These are phyloP conservation scores for Dentipellis fragilis DNA, from an alignment of 768 basidiomycete genomes.

Conservation along the genomic window DNA sequence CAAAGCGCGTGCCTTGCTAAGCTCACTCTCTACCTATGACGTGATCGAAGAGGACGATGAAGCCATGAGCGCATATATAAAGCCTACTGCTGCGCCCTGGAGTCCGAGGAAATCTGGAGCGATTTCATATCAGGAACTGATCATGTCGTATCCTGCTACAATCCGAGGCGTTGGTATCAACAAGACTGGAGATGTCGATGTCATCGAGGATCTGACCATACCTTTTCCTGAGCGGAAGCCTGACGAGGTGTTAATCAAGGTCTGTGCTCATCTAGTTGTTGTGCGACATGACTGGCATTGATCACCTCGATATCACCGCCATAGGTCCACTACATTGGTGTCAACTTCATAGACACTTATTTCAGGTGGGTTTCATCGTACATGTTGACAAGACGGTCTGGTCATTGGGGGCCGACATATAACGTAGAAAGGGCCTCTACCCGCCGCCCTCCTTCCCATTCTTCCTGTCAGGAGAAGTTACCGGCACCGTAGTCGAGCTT, in stretches of 20 bases:
- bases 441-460: constrained; percentile 47
- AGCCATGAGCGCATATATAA: too few relatives aligned
- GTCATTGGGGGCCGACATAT: neutral
- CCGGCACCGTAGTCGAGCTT: constrained; percentile 66
- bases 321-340: constrained; percentile 63
- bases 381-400: neutral
- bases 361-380: constrained; percentile 36
- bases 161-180: constrained; percentile 66
- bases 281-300: too few relatives aligned
- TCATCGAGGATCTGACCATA: constrained; percentile 53
- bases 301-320: neutral
- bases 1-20: too few relatives aligned
- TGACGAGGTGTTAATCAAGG: constrained; percentile 48
- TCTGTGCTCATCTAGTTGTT: constrained; percentile 3
- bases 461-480: constrained; percentile 66
- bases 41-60: too few relatives aligned
- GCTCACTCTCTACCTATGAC: too few relatives aligned
- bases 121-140: neutral
- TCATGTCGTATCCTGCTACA: constrained; percentile 34
- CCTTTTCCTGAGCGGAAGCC: constrained; percentile 57
- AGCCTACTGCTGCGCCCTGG: too few relatives aligned
- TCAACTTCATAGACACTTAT: constrained; percentile 88
- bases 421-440: constrained; percentile 52
- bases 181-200: constrained; percentile 68
- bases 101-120: neutral